These are phyloP conservation scores for Kandelia obovata DNA, from an alignment of 345 rosid genomes.

Conservation along the genomic window DNA sequence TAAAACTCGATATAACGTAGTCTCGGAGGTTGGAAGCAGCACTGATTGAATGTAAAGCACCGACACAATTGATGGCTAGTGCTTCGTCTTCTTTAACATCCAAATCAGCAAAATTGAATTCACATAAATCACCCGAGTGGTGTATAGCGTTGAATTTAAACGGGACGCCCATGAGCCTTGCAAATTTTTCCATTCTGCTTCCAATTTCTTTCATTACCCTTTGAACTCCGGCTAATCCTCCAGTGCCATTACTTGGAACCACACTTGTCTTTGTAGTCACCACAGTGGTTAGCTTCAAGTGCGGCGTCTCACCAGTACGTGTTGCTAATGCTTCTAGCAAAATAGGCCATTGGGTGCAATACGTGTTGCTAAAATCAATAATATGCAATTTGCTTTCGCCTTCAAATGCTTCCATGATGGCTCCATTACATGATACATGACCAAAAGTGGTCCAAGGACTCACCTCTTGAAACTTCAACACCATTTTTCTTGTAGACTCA, in stretches of 20 bases:
- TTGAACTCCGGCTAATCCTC: constrained; percentile 41
- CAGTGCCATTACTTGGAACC: constrained; percentile 10
- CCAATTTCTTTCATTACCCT: constrained; percentile 91
- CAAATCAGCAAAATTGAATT: constrained; percentile 51
- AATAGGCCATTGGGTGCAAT: constrained; percentile 98
- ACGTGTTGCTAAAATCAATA: constrained; percentile 85
- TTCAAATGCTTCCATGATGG: constrained; percentile 87
- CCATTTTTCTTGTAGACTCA: constrained; percentile 71
- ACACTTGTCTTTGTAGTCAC: constrained; percentile 37
- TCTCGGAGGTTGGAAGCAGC: constrained; percentile 54
- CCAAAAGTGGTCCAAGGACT: constrained; percentile 98
- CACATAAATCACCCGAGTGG: constrained; percentile 66
- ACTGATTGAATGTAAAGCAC: constrained; percentile 55
- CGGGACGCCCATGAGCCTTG: constrained; percentile 96
- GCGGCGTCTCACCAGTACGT: constrained; percentile 86
- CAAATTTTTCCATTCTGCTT: constrained; percentile 83
- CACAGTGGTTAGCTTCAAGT: constrained; percentile 65
- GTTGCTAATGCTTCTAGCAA: constrained; percentile 92
- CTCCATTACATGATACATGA: constrained; percentile 91
- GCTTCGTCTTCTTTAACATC: constrained; percentile 66
- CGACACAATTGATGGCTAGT: constrained; percentile 70
- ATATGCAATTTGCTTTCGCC: constrained; percentile 78
- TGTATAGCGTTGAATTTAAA: constrained; percentile 76
- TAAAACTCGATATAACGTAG: constrained; percentile 52
- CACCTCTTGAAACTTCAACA: constrained; percentile 86